A percentile compares a stretch with the other conserved stretches of the same genome.
Evolutionary conservation across 805 yeast genomes (phyloP).

Genomic region (Torulaspora maleeae): DNA sequence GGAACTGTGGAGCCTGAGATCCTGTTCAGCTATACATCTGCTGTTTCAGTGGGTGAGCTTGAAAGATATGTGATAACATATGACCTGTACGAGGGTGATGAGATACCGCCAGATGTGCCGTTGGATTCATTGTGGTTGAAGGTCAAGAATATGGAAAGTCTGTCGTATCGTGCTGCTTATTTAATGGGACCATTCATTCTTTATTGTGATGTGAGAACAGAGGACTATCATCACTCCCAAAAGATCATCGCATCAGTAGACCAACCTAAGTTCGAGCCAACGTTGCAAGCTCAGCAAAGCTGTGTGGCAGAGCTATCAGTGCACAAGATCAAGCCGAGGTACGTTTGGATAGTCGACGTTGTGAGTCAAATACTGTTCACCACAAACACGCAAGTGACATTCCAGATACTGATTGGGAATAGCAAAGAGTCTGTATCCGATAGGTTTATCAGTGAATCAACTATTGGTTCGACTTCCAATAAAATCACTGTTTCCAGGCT

Average conservation of each 20-base stretch:
- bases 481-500: conserved; percentile 46
- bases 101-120: conserved; percentile 26
- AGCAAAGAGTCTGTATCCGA: conserved; percentile 31
- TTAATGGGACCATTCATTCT: conserved; percentile 72
- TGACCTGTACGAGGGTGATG: conserved; percentile 37
- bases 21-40: conserved; percentile 38
- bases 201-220: conserved; percentile 62
- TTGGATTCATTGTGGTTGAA: conserved; percentile 46
- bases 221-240: conserved; percentile 49
- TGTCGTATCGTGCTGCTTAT: conserved; percentile 56
- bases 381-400: conserved; percentile 53
- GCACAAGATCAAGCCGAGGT: conserved; percentile 53
- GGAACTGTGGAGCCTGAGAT: conserved; percentile 12
- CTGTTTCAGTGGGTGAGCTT: conserved; percentile 56
- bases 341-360: conserved; percentile 69
- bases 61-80: conserved; percentile 53
- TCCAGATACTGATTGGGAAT: conserved; percentile 53
- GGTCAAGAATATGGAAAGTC: conserved; percentile 55
- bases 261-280: conserved; percentile 72
- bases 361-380: conserved; percentile 68
- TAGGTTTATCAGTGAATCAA: conserved; percentile 20
- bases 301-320: conserved; percentile 56
- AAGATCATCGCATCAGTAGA: conserved; percentile 63
- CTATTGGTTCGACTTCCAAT: conserved; percentile 33
- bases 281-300: conserved; percentile 62